Conservation (phyloP, 2,329 filamentous ascomycete genomes). For the Thelonectria discophora region DNA sequence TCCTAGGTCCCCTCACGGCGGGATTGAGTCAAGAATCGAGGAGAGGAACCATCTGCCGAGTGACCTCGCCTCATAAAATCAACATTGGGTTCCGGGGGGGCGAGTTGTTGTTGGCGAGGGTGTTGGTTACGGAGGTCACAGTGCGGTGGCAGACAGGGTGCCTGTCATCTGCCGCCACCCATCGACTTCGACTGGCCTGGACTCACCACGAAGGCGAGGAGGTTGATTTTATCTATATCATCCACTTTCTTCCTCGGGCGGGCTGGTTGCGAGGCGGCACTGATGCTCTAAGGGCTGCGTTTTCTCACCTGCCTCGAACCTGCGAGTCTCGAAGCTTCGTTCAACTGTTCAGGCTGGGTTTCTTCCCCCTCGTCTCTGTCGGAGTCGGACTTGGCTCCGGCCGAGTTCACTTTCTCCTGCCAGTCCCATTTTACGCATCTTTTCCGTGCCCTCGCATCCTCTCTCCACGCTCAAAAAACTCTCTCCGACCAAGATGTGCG, state of each 20-base stretch:
- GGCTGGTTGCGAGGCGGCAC: conserved; percentile 26
- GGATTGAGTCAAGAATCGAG: conserved; percentile 2
- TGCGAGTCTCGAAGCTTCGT: conserved; percentile 33
- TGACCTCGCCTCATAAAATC: conserved; percentile 4
- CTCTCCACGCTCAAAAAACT: conserved; percentile 38
- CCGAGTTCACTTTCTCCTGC: conserved; percentile 42
- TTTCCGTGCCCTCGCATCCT: conserved; percentile 40
- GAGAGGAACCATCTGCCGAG: conserved; percentile 8
- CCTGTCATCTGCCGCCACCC: conserved; percentile 24
- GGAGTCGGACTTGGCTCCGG: conserved; percentile 45
- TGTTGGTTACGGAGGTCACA: conserved; percentile 14
- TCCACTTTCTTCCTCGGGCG: conserved; percentile 37
- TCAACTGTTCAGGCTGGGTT: conserved; percentile 35
- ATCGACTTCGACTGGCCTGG: conserved; percentile 29
- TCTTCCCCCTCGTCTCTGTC: conserved; percentile 40
- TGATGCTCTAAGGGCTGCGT: conserved; percentile 26
- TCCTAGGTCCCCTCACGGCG: background rate
- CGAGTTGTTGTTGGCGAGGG: conserved; percentile 12
- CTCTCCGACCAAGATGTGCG: conserved; percentile 37
- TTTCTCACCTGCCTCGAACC: conserved; percentile 36
- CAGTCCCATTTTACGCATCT: conserved; percentile 44
- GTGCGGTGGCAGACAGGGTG: conserved; percentile 11
- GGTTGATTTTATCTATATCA: conserved; percentile 35
- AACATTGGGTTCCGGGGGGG: conserved; percentile 2
- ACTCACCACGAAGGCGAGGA: conserved; percentile 33